These are phyloP conservation scores for Hericium rajendrae DNA, from an alignment of 768 basidiomycete species.

Conservation along the genomic window DNA sequence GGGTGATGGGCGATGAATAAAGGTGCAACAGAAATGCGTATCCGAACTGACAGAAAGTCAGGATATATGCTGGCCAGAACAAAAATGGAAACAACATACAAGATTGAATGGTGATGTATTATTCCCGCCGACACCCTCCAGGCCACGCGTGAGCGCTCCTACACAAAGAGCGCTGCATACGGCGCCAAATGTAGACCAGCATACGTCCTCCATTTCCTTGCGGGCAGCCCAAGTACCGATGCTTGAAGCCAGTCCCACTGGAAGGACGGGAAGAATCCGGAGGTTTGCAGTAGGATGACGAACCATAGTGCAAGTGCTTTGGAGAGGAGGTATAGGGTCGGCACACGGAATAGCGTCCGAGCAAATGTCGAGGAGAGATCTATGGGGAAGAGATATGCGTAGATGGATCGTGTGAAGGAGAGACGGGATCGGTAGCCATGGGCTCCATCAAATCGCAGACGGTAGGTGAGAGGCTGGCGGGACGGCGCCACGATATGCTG, in stretches of 20 bases:
- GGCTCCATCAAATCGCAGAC: constrained; percentile 13
- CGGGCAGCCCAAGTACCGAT: constrained; percentile 36
- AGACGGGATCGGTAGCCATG: constrained; percentile 11
- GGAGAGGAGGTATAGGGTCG: constrained; percentile 52
- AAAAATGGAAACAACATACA: constrained; percentile 30
- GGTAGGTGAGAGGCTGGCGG: constrained; percentile 26
- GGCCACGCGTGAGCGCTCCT: constrained; percentile 55
- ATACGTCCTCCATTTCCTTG: constrained; percentile 51
- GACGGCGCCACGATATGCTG: constrained; percentile 72
- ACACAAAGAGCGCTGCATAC: constrained; percentile 57
- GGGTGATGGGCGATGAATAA: constrained; percentile 58
- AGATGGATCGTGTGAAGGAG: constrained; percentile 18
- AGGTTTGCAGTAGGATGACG: constrained; percentile 49
- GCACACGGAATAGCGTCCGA: constrained; percentile 49
- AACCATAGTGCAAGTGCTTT: constrained; percentile 50
- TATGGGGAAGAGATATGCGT: constrained; percentile 46
- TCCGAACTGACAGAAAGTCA: constrained; percentile 40
- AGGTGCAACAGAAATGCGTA: constrained; percentile 71
- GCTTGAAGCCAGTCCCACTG: constrained; percentile 22
- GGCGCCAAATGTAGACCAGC: constrained; percentile 66
- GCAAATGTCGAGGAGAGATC: constrained; percentile 52
- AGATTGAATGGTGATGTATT: constrained; percentile 63
- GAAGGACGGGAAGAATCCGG: constrained; percentile 30
- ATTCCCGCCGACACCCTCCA: constrained; percentile 47
- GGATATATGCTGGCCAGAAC: background rate